These are phyloP conservation scores for Tolypocladium ovalisporum DNA, from an alignment of 2,329 filamentous ascomycete species.

Conservation along the genomic window DNA sequence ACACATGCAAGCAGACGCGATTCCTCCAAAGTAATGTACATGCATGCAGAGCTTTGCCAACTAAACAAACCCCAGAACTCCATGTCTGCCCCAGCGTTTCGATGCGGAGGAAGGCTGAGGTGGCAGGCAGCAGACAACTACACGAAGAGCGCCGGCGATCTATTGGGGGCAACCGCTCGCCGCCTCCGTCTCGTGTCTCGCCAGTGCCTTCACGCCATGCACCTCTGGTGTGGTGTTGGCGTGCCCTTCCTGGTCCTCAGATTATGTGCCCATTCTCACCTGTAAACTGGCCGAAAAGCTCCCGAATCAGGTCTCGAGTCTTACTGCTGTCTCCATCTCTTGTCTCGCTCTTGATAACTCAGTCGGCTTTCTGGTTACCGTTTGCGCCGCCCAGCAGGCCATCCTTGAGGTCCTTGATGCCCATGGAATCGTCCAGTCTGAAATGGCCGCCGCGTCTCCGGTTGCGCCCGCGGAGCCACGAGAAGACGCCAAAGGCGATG, in stretches of 20 bases:
- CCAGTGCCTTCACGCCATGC: no score
- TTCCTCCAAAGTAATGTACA: neutral
- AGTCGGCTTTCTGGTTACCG: constrained; percentile 24
- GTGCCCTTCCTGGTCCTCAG: neutral
- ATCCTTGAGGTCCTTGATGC: constrained; percentile 47
- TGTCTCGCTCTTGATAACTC: constrained; percentile 1
- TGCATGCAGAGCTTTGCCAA: constrained; percentile 1
- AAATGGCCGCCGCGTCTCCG: constrained; percentile 49
- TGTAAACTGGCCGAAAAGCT: neutral
- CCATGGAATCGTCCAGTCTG: constrained; percentile 45
- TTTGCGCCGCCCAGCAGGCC: constrained; percentile 45
- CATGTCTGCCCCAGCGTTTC: neutral
- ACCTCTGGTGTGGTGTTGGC: neutral
- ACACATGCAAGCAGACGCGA: constrained; percentile 24
- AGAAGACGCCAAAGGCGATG: constrained; percentile 38
- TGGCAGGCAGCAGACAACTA: neutral
- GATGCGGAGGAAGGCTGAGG: neutral
- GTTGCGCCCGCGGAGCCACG: constrained; percentile 44
- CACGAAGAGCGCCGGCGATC: neutral
- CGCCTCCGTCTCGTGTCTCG: neutral
- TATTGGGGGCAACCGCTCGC: neutral
- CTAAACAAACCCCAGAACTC: constrained; percentile 4
- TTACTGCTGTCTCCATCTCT: neutral
- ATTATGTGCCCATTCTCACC: neutral
- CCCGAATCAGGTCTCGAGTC: neutral